Conservation (phyloP, 257 asterid genomes). For the Solanum stenotomum region DNA sequence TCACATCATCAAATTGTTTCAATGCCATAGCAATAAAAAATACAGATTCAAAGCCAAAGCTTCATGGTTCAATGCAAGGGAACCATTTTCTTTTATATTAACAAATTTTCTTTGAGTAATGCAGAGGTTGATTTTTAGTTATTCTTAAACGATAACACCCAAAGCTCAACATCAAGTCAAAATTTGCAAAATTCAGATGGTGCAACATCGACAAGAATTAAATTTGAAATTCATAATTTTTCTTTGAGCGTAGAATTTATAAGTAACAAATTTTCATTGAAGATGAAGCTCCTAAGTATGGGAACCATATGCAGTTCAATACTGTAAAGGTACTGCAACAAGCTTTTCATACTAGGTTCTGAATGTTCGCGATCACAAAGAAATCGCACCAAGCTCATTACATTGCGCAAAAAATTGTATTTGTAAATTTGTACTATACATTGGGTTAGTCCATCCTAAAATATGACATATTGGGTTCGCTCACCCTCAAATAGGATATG, state of each 20-base stretch:
- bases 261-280: not conserved
- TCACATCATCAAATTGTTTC: not conserved
- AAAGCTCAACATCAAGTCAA: not conserved
- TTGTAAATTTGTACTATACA: too few relatives aligned
- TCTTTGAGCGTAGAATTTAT: not conserved
- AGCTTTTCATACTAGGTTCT: too few relatives aligned
- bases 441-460: too few relatives aligned
- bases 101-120: not conserved
- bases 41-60: not conserved
- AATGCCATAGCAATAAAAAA: not conserved
- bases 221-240: not conserved
- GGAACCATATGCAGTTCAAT: not conserved
- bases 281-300: not conserved
- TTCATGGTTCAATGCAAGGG: not conserved
- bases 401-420: too few relatives aligned
- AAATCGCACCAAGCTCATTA: too few relatives aligned
- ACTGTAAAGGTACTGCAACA: too few relatives aligned
- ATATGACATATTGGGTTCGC: too few relatives aligned
- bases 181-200: not conserved
- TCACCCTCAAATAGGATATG: too few relatives aligned
- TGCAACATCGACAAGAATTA: not conserved
- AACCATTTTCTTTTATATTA: too few relatives aligned
- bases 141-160: not conserved
- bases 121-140: not conserved
- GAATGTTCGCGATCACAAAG: too few relatives aligned